These are phyloP conservation scores for Didymella sp. DNA, from an alignment of 2,329 filamentous ascomycete species.

Conservation along the genomic window DNA sequence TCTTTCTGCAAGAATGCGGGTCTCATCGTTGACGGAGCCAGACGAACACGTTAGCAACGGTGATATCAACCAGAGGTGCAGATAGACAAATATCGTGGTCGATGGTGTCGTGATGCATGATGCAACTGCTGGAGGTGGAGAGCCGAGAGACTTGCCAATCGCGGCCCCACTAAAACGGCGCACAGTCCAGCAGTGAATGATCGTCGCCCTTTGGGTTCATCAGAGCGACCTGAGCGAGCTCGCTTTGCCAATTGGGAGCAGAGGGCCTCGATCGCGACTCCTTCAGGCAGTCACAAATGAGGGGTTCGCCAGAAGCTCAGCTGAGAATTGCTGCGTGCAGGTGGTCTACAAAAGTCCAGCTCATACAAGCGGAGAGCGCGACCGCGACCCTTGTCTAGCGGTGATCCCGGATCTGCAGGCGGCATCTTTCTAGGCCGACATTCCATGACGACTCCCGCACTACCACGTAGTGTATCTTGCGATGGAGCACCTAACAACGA, in stretches of 20 bases:
- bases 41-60: constrained; percentile 1
- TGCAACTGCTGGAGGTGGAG: constrained; percentile 12
- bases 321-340: constrained; percentile 1
- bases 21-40: not conserved
- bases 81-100: not conserved
- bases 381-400: constrained; percentile 17
- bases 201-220: not conserved
- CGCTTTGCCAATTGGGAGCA: not conserved
- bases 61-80: constrained; percentile 12
- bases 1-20: not conserved
- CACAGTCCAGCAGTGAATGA: constrained; percentile 1
- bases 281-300: not conserved
- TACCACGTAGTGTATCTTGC: not conserved
- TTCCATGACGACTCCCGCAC: constrained; percentile 11
- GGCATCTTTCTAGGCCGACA: constrained; percentile 4
- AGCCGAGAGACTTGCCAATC: constrained; percentile 14
- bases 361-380: not conserved
- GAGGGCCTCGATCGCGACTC: not conserved
- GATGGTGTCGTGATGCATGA: constrained; percentile 14
- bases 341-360: constrained; percentile 11
- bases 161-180: constrained; percentile 15
- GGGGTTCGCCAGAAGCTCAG: constrained; percentile 11
- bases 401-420: constrained; percentile 15
- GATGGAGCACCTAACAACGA: not conserved
- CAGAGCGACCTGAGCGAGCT: not conserved